Evolutionary conservation across 2,329 filamentous ascomycete genomes (phyloP).

Genomic region (Xylogone sp.): DNA sequence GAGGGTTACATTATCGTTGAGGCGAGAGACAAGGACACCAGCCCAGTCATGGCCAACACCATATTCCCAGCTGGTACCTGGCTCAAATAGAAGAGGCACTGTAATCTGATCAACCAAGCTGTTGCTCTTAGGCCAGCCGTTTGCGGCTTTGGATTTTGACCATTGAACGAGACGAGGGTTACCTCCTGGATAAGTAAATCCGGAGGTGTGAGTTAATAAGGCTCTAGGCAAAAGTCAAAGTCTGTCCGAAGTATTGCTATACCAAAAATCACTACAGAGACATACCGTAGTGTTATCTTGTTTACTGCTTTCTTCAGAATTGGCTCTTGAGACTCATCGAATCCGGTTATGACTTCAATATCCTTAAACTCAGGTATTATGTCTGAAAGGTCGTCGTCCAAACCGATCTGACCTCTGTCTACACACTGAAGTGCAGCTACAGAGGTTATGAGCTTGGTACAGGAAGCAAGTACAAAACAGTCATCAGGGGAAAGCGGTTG

Average conservation of each 20-base stretch:
- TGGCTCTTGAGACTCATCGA: constrained; percentile 13
- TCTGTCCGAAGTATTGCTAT: no score
- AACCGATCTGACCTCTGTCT: constrained; percentile 41
- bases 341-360: constrained; percentile 16
- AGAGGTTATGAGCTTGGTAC: constrained; percentile 51
- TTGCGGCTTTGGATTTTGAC: not conserved
- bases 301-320: constrained; percentile 7
- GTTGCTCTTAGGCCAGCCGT: not conserved
- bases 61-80: constrained; percentile 59
- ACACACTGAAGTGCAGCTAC: constrained; percentile 54
- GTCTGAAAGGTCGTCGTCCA: constrained; percentile 38
- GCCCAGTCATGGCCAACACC: constrained; percentile 51
- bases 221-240: no score
- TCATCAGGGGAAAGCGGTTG: not conserved
- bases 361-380: constrained; percentile 18
- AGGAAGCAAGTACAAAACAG: constrained; percentile 42
- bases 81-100: constrained; percentile 57
- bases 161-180: constrained; percentile 6
- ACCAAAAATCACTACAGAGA: no score
- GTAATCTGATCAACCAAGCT: constrained; percentile 4
- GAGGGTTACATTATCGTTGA: constrained; percentile 11
- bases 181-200: constrained; percentile 14
- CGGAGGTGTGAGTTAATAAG: constrained; percentile 19
- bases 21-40: constrained; percentile 43
- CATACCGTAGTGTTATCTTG: constrained; percentile 19